Evolutionary conservation across 23 red algal genomes (phyloP), one percentile per base, ranked within the genome.

Genomic region (Agarophyton chilense): DNA sequence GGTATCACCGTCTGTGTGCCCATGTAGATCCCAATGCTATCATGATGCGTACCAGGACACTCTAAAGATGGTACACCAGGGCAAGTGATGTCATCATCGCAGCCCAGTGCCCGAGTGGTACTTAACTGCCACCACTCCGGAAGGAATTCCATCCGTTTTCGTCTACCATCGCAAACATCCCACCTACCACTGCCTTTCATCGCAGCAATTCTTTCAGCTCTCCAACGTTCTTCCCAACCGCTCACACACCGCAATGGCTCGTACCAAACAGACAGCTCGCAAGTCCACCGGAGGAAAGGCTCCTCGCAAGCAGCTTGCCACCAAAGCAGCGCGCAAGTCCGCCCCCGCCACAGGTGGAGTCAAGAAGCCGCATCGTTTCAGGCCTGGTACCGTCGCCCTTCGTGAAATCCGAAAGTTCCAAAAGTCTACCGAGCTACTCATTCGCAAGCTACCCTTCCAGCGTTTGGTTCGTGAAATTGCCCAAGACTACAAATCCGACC

Each of bases 401-500:
- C 95, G 95, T 75, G 95, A 98, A 64, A 98, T 98, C 52, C 91
- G 95, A 51, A 88, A 90, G 62, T 98, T 92, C 88, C 95, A 98
- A 65, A 98, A 98, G 92, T 92, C 86, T 31, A 98, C 95, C 22
- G 95, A 98, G 85, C 82, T 98, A 39, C 95, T 98, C 53, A 94
- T 98, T 54, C 95, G 95, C 58, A 98, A 98, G 95, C 85, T 98
- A 25, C 95, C 95, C n/a, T 98, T 98, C 88, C 95, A 98, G 88
- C 91, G 95, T 32, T 86, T 98, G 45, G 95, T 98, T 61, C 91
- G 95, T 44, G 95, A 98, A 62, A 98, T 98, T 58, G 95, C 95
- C 6, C 95, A 98, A 86, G 95, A 98, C 58, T 98, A 94, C 87
- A 98, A 98, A 87, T 93, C 95, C 26, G 95, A 98, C 71, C 90